Base-by-base conservation (phyloP, 2,329 filamentous ascomycete genomes). In the Cadophora gregata region DNA sequence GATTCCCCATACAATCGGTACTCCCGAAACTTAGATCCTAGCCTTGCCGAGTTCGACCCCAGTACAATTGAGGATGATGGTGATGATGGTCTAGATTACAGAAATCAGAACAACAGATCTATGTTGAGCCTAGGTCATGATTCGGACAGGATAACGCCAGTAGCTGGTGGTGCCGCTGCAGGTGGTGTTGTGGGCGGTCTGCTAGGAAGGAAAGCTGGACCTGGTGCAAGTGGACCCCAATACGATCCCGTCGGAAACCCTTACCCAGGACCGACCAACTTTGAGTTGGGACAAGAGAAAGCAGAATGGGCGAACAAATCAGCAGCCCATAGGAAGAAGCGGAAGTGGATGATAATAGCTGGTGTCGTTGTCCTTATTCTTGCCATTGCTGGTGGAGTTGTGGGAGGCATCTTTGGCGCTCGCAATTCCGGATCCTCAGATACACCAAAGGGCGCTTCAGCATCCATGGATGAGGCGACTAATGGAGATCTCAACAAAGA, bases 41-140 rank as follows among this genome's bases (percentile, higher is more conserved):
- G 58, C 25, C 31, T 77, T 38, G 69, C 61, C 3, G 71, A 74
- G 16, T 75, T 77, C 51, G 75, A 97, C 76, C 93, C 93, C 2
- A 88, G 91, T 74, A 88, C 90, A 16, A 94, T 97, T 70, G 86
- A 86, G 25, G 94, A 97, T 77, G 94, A 97, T 75, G 93, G 92
- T 31, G 94, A 97, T 74, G 94, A 97, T 76, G 93, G 91, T 1
- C 84, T 96, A 61, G 83, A 86, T 4, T 89, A 86, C 72, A 80
- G 78, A 60, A 79, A 77, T 58, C 76, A 74, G 79, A 77, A 77
- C 83, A 85, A 67, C 85, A 82, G 70, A 88, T 90, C 42, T 1
- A 85, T 90, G 77, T 47, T 76, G 36, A 77, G 72, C 62, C 66
- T 76, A 38, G 70, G 70, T 19, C 68, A 75, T 24, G 53, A 71